Evolutionary conservation across 148 eudicot genomes (phyloP).

Genomic region (Pharnaceum exiguum): DNA sequence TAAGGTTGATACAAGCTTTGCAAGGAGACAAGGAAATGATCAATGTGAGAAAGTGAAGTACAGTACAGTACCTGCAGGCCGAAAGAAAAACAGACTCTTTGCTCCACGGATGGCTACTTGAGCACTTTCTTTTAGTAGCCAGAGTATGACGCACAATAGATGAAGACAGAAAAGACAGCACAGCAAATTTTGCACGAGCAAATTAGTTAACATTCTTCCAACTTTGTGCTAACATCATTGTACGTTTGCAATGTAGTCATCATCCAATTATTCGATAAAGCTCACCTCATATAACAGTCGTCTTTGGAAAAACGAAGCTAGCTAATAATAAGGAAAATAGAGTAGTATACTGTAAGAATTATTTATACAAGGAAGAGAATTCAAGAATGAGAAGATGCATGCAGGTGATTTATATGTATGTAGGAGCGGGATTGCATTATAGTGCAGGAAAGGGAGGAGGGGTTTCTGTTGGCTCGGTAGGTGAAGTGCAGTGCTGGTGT

Average conservation of each 20-base stretch:
- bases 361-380: not conserved
- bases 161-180: constrained; percentile 15
- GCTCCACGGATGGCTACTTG: not conserved
- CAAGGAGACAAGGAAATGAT: no score
- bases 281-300: not conserved
- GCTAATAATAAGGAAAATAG: not conserved
- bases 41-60: no score
- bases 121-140: constrained; percentile 14
- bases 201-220: constrained; percentile 23
- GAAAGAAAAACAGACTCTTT: not conserved
- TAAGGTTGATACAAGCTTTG: no score
- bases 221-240: constrained; percentile 15
- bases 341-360: not conserved
- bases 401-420: constrained; percentile 5
- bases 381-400: not conserved
- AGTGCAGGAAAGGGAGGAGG: not conserved
- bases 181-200: constrained; percentile 11
- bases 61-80: constrained; percentile 16
- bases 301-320: not conserved
- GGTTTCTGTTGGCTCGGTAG: constrained; percentile 49
- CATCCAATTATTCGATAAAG: not conserved
- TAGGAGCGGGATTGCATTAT: constrained; percentile 13
- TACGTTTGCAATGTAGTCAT: constrained; percentile 12
- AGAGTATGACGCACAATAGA: constrained; percentile 13
- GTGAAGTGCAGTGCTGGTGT: constrained; percentile 65